Evolutionary conservation across 495 filamentous ascomycete species (phyloP), one percentile per base, ranked within the genome.

Genomic region (Talaromyces adpressus): DNA sequence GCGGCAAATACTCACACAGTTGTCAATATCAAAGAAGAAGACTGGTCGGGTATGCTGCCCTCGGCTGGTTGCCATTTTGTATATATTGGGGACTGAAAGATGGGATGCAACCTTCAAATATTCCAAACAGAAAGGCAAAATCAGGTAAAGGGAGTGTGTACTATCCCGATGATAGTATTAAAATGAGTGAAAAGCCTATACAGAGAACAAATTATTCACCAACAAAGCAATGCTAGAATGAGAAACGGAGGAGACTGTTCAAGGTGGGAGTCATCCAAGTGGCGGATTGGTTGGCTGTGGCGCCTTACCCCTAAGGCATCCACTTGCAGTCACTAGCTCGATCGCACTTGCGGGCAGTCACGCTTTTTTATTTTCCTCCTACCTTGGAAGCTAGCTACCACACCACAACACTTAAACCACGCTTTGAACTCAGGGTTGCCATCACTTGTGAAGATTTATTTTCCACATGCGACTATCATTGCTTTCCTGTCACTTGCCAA

Each of bases 11-110:
- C 84, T 65, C 80, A 89, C 87, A 77, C 95, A 98, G 69, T 99
- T 99, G 82, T 99, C 95, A 72, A 99, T 97, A 70, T 99, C 95
- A 66, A 92, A 91, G 74, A 92, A 93, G 76, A 93, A 89, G 4
- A 91, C 80, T 0, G 86, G 84, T 52, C 85, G 72, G 60, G 73
- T 64, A 65, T 81, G 77, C 64, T 62, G n/a, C 30, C 62, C 66
- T 54, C 65, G 62, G 47, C 64, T 68, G 41, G 65, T 65, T 18
- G 73, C 60, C 65, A 74, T 72, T 49, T 41, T 57, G 16, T 32
- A 59, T 59, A 59, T 36, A 59, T 59, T 25, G 18, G 9, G 5
- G 53, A 12, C 8, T 30, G 29, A 23, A 22, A 56, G n/a, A 30
- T 6, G 29, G 18, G 11, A 36, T 56, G 11, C 53, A 56, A 16